phyloP scores from a whole-genome alignment of 331 rosid species.

The Rhamnella rubrinervis region DNA sequence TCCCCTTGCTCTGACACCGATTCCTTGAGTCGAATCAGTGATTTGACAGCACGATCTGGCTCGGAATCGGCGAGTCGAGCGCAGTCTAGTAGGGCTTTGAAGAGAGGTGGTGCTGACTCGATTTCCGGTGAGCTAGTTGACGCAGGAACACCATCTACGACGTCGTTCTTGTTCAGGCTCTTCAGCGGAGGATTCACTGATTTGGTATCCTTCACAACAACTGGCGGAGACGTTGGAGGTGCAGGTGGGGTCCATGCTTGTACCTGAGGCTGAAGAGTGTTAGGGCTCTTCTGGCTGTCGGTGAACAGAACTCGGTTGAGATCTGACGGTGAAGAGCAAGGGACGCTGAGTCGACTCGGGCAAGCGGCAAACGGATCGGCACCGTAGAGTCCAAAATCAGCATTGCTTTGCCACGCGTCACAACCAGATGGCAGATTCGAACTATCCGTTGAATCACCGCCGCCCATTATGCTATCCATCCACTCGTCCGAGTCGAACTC shows the following conservation, averaged over 20 bases:
- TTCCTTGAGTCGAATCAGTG: slow-evolving; percentile 51
- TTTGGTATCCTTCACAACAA: slow-evolving; percentile 27
- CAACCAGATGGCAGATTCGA: slow-evolving; percentile 56
- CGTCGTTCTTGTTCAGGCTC: slow-evolving; percentile 28
- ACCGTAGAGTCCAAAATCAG: slow-evolving; percentile 55
- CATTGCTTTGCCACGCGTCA: slow-evolving; percentile 53
- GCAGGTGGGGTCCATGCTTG: slow-evolving; percentile 45
- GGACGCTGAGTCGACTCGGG: slow-evolving; percentile 51
- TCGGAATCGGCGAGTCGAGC: slow-evolving; percentile 50
- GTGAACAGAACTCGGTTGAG: slow-evolving; percentile 66
- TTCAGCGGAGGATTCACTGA: slow-evolving; percentile 8
- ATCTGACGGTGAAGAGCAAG: slow-evolving; percentile 63
- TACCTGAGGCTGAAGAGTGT: slow-evolving; percentile 28
- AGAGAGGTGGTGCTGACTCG: slow-evolving; percentile 60
- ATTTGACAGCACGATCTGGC: slow-evolving; percentile 62
- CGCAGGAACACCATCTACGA: slow-evolving; percentile 9
- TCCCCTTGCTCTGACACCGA: slow-evolving; percentile 70
- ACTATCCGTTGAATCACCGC: slow-evolving; percentile 73
- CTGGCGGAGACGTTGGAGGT: slow-evolving; percentile 28
- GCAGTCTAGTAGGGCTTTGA: slow-evolving; percentile 61
- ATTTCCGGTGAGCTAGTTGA: slow-evolving; percentile 47
- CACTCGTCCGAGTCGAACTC: slow-evolving; percentile 90
- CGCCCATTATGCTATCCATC: slow-evolving; percentile 76
- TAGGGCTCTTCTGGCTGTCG: slow-evolving; percentile 31
- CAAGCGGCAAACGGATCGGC: slow-evolving; percentile 54